phyloP scores from a whole-genome alignment of 129 eudicot genomes.

The Artemisia annua region DNA sequence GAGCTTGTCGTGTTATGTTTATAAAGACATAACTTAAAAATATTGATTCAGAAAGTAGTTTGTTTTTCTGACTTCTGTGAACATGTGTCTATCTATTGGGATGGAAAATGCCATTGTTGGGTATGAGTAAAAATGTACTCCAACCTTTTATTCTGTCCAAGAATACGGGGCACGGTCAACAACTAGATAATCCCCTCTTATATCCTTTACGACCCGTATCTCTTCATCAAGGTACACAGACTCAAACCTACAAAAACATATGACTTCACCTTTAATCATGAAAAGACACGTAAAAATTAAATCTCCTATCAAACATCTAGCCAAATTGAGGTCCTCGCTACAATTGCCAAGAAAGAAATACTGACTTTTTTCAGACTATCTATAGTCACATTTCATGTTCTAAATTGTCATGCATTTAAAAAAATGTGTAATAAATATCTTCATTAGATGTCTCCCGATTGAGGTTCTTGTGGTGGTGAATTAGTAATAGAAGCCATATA shows the following conservation, averaged over 20 bases:
- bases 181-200: conserved; percentile 80
- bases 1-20: conserved; percentile 12
- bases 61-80: background rate
- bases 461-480: too few relatives aligned
- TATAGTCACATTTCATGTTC: background rate
- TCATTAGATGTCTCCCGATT: background rate
- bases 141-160: conserved; percentile 70
- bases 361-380: background rate
- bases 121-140: conserved; percentile 3
- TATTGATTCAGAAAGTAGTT: background rate
- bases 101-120: background rate
- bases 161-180: conserved; percentile 88
- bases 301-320: background rate
- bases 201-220: conserved; percentile 84
- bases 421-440: background rate
- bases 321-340: background rate
- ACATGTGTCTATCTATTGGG: background rate
- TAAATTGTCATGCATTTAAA: background rate
- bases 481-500: background rate
- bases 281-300: background rate
- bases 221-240: conserved; percentile 76
- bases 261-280: conserved; percentile 2
- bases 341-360: background rate
- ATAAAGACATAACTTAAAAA: background rate
- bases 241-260: conserved; percentile 69